These are phyloP conservation scores for Skeletonema menzelii DNA, from an alignment of 108 stramenopile species.

Conservation along the genomic window DNA sequence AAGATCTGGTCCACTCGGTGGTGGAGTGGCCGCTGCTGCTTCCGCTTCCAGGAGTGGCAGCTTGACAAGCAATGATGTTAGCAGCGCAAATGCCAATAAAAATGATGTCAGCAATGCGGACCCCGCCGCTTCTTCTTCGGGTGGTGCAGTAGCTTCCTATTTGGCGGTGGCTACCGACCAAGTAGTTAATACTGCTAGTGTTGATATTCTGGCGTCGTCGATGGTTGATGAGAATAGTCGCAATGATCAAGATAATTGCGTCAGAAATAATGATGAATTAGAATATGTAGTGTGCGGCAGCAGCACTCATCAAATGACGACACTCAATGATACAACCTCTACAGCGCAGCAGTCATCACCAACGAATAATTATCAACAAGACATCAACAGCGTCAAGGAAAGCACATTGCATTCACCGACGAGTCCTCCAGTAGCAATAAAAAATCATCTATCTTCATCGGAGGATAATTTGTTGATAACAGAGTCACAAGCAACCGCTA, in stretches of 20 bases:
- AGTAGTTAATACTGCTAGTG: not conserved
- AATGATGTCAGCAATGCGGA: not conserved
- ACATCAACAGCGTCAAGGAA: not conserved
- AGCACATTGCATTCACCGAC: not conserved
- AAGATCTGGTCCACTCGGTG: not conserved
- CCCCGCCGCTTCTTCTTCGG: not conserved
- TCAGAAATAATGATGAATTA: not conserved
- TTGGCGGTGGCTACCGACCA: not conserved
- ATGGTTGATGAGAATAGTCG: constrained; percentile 32
- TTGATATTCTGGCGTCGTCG: not conserved
- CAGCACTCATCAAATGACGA: not conserved
- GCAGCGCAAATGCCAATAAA: not conserved
- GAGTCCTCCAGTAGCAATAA: not conserved
- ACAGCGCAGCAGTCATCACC: not conserved
- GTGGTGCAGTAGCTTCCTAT: not conserved
- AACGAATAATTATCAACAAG: not conserved
- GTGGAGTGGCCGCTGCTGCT: not conserved
- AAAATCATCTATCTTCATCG: not conserved
- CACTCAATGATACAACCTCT: not conserved
- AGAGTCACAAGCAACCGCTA: not conserved
- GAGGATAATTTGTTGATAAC: not conserved
- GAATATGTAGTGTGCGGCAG: not conserved
- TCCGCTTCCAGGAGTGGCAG: too few relatives aligned
- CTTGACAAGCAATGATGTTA: not conserved
- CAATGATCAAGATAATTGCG: not conserved